Conservation (phyloP, 352 stramenopile species). For the Phytopythium vexans region DNA sequence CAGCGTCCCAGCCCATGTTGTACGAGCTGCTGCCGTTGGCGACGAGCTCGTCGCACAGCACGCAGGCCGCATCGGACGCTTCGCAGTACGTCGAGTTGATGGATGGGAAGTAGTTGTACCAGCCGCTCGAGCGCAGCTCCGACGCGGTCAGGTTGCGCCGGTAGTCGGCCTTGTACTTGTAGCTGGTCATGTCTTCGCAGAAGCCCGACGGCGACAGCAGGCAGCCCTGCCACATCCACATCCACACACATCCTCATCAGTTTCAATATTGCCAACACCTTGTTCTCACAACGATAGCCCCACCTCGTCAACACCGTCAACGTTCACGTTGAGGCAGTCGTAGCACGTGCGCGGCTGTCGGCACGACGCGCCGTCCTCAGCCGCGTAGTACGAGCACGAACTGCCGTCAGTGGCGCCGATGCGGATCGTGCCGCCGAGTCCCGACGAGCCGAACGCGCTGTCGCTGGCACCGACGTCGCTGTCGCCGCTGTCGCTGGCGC, state of each 20-base stretch:
- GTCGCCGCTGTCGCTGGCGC: conserved; percentile 13
- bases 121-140: conserved; percentile 25
- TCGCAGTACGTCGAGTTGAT: conserved; percentile 67
- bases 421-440: conserved; percentile 26
- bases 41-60: conserved; percentile 37
- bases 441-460: conserved; percentile 15
- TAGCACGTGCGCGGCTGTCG: conserved; percentile 61
- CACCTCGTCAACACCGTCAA: conserved; percentile 19
- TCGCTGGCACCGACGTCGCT: conserved; percentile 6
- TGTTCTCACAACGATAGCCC: neutral
- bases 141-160: conserved; percentile 45
- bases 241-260: neutral
- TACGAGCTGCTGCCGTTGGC: conserved; percentile 22
- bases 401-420: conserved; percentile 43
- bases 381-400: conserved; percentile 61
- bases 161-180: conserved; percentile 47
- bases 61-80: conserved; percentile 42
- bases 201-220: conserved; percentile 52
- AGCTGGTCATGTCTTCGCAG: conserved; percentile 54
- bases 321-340: conserved; percentile 59
- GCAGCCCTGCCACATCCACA: conserved; percentile 25
- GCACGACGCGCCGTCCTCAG: conserved; percentile 31
- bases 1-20: conserved; percentile 9
- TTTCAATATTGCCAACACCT: neutral
- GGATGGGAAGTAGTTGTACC: conserved; percentile 68